Base-by-base conservation (phyloP, 768 basidiomycete species). In the Hericium erinaceus region DNA sequence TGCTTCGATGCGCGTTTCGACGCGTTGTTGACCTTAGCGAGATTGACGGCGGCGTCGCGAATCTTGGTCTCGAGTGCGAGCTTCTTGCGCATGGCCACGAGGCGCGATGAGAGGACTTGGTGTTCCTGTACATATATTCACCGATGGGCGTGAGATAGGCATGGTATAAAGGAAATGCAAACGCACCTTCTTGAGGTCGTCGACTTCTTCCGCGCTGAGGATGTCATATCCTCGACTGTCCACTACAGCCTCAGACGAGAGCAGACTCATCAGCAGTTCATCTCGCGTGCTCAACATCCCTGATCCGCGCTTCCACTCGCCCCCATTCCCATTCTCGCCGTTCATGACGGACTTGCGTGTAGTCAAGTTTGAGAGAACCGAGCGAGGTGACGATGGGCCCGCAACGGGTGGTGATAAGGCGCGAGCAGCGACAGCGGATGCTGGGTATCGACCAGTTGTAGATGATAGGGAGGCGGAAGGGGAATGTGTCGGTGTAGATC, bases 181-280 rank as follows among this genome's bases (percentile, higher is more conserved):
- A 75, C 76, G 39, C 59, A 84, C 85, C 76, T 83, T 83, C 71
- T 86, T 89, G 61, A 85, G 74, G 37, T 80, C 80, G 57, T 88
- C 85, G 15, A 87, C 81, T 63, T 86, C 81, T 50, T 89, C 86
- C 60, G 84, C 79, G 55, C 78, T 81, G 48, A 95, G 75, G 20
- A 97, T 85, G 55, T 86, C 83, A 66, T 82, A 90, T 48, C 83
- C 82, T 33, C 88, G 83, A 65, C 90, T 90, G 65, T 98, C 93
- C n/a, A 98, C 85, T 44, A 91, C 82, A 4, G 95, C 95, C 71
- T 98, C 93, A 56, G 93, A 93, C 44, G 94, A 89, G 61, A 98
- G 74, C 41, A 99, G 78, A 68, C 89, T 89, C 68, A 97, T 80
- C 61, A 98, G 78, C 49, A 98, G 79, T 60, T 94, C 90, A 64